Percentiles rank a stretch among this genome's conserved stretches.
phyloP scores from a whole-genome alignment of 2,329 filamentous ascomycete species.

The Karstenula rhodostoma region DNA sequence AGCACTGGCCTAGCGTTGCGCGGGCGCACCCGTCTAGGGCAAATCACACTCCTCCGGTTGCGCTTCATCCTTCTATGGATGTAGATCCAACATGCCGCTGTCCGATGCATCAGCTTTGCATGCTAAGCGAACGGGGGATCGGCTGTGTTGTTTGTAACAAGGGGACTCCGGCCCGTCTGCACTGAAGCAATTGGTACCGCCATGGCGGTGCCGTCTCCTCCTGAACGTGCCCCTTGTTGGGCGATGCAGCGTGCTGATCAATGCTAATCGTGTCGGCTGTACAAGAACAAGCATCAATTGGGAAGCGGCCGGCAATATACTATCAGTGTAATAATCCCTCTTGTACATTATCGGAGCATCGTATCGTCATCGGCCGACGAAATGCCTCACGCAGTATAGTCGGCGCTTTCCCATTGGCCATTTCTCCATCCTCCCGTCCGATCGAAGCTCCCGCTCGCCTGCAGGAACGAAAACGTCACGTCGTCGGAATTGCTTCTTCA shows the following conservation, averaged over 20 bases:
- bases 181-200: neutral
- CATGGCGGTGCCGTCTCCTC: neutral
- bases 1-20: conserved; percentile 3
- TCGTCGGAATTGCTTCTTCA: neutral
- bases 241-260: neutral
- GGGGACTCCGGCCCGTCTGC: neutral
- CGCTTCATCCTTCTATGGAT: conserved; percentile 1
- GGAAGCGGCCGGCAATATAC: neutral
- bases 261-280: neutral
- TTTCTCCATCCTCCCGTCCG: neutral
- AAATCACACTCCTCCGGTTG: neutral
- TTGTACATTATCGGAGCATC: neutral
- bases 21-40: neutral
- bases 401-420: neutral
- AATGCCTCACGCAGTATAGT: neutral
- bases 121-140: conserved; percentile 8
- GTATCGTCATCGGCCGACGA: neutral
- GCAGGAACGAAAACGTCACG: neutral
- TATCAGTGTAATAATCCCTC: neutral
- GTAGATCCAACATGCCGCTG: neutral
- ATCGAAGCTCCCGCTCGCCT: neutral
- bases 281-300: neutral
- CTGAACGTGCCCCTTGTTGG: neutral
- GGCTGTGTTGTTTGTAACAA: neutral
- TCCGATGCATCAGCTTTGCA: conserved; percentile 3